Percentiles rank a stretch among this genome's conserved stretches.
Evolutionary conservation across 202 grass and related monocot species (phyloP).

Genomic region (Cymbopogon flexuosus): DNA sequence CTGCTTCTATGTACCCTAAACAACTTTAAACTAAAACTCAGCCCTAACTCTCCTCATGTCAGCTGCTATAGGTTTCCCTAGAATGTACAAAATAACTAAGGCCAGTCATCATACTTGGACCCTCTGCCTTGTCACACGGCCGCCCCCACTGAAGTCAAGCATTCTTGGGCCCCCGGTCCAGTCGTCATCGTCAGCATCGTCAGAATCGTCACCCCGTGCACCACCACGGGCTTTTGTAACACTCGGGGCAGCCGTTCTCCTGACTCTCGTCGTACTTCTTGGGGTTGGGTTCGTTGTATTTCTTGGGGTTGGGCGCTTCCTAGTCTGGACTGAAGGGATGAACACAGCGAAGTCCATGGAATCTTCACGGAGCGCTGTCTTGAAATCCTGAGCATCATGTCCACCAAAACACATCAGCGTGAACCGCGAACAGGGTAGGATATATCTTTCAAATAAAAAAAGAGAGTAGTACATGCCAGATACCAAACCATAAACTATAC

Average conservation of each 20-base stretch:
- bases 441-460: neutral
- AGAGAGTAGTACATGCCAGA: neutral
- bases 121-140: constrained; percentile 70
- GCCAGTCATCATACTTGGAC: constrained; percentile 60
- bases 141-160: constrained; percentile 64
- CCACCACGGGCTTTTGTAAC: constrained; percentile 30
- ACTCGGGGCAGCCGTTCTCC: constrained; percentile 34
- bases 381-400: constrained; percentile 66
- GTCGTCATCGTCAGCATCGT: constrained; percentile 47
- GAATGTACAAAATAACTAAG: constrained; percentile 51
- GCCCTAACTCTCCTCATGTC: neutral
- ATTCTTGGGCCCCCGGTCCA: constrained; percentile 57
- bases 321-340: constrained; percentile 51
- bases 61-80: constrained; percentile 33
- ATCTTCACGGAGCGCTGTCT: constrained; percentile 78
- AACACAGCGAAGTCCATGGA: constrained; percentile 68
- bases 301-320: constrained; percentile 66
- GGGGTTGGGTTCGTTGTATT: constrained; percentile 49
- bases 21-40: neutral
- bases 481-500: constrained; percentile 19
- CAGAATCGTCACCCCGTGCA: constrained; percentile 31
- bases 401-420: constrained; percentile 8
- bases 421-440: neutral
- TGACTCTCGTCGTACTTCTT: constrained; percentile 53
- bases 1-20: constrained; percentile 58